phyloP scores from a whole-genome alignment of 305 asterid genomes.

The Solanum chacoense region DNA sequence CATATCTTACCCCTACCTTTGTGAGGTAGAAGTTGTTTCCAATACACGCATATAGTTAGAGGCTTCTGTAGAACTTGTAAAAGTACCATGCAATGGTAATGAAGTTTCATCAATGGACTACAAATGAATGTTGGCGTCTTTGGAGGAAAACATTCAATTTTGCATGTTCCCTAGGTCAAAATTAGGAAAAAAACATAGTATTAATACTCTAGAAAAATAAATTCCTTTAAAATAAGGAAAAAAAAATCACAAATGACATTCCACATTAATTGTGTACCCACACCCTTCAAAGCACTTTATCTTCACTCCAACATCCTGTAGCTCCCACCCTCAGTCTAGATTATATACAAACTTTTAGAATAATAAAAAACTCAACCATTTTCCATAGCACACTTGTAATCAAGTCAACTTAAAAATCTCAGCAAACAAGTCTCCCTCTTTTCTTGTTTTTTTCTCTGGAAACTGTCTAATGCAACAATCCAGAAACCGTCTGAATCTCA shows the following conservation, averaged over 20 bases:
- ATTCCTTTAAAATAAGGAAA: not conserved
- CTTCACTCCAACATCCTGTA: not conserved
- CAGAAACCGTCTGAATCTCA: not conserved
- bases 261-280: not conserved
- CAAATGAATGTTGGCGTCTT: not conserved
- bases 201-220: too few species aligned
- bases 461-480: too few species aligned
- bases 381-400: not conserved
- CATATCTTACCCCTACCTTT: not conserved
- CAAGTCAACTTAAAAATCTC: not conserved
- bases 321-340: not conserved
- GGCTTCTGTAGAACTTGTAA: not conserved
- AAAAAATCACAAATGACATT: not conserved
- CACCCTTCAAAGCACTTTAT: not conserved
- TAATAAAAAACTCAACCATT: not conserved
- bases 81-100: not conserved
- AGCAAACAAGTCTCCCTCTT: not conserved
- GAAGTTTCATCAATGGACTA: not conserved
- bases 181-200: not conserved
- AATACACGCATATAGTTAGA: not conserved
- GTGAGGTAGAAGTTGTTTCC: not conserved
- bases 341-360: not conserved
- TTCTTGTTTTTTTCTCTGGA: too few species aligned
- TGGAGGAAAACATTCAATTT: not conserved
- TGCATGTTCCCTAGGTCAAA: not conserved